Base-by-base conservation (phyloP, 2,329 filamentous ascomycete genomes). In the Colletotrichum chrysophilum region DNA sequence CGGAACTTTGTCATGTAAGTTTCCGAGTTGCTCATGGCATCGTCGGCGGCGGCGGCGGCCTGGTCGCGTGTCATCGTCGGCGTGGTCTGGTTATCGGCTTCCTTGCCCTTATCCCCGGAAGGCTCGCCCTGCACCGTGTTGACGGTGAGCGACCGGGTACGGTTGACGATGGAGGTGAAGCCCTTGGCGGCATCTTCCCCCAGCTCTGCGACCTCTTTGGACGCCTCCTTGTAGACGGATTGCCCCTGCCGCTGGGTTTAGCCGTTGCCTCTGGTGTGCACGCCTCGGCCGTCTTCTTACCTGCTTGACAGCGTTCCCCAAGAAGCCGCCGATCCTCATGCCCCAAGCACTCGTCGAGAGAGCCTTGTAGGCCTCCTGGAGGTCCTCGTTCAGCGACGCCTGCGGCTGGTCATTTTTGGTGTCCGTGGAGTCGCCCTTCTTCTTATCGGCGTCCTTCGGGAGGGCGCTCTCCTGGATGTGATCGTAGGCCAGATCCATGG, bases 401-500 rank as follows among this genome's bases (percentile, higher is more conserved):
- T 88, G 85, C 66, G 85, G 80, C 79, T 87, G 82, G 76, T 86
- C 85, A 26, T 80, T 77, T 70, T 86, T 82, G 65, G 87, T 82
- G 62, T 84, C 84, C 58, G 87, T 86, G 48, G 81, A 71, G 56
- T 75, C 77, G 75, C 74, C 79, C 76, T 78, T 78, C 76, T 87
- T 86, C 78, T 89, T 87, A 77, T 91, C 87, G 75, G 88, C 82
- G 73, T 93, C 88, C 80, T 92, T 90, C 52, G 91, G 88, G 77
- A 95, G 90, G 67, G 92, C 91, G 84, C 97, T 93, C 87, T 98
- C 95, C 83, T 95, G 93, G 81, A 98, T 98, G 85, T 98, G 96
- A 83, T 99, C 97, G 90, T 98, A 99, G 60, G 96, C 96, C 82
- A 97, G 90, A 91, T 99, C 97, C 97, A 99, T 98, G 78, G 78